Percentiles rank a stretch among this genome's conserved stretches.
These are phyloP conservation scores for Backusella psychrophila DNA, from an alignment of 192 early-diverging fungal genomes.

Conservation along the genomic window DNA sequence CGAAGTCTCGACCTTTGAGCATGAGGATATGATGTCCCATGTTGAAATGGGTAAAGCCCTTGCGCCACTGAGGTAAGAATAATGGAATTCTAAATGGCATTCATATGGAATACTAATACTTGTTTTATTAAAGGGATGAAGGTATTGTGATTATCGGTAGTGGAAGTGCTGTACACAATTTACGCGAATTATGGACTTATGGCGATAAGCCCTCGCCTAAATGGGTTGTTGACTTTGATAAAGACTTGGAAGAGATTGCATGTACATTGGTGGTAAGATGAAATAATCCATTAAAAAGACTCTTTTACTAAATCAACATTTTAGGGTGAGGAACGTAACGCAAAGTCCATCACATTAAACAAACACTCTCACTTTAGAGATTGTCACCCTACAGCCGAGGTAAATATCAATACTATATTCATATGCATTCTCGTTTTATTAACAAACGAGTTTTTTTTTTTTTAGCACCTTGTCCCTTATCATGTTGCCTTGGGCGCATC, in stretches of 20 bases:
- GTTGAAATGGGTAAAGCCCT: conserved; percentile 53
- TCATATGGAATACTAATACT: too few relatives aligned
- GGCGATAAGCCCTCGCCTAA: conserved; percentile 35
- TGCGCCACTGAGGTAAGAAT: conserved; percentile 39
- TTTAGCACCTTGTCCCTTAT: conserved; percentile 58
- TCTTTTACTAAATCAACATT: neutral
- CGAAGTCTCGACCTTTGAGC: conserved; percentile 58
- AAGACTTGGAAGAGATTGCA: conserved; percentile 46
- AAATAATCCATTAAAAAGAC: neutral
- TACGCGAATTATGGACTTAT: conserved; percentile 46
- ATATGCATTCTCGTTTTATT: neutral
- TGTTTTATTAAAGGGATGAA: conserved; percentile 36
- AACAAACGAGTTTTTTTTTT: neutral
- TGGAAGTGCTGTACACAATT: conserved; percentile 67
- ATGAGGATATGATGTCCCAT: conserved; percentile 55
- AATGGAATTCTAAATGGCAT: neutral
- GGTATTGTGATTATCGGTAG: conserved; percentile 63
- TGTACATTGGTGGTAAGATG: neutral
- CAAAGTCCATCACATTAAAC: conserved; percentile 39
- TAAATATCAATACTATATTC: neutral
- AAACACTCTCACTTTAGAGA: conserved; percentile 41
- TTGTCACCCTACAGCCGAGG: conserved; percentile 64
- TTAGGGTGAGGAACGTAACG: conserved; percentile 38
- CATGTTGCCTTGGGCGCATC: conserved; percentile 67
- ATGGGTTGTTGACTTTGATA: conserved; percentile 59